A percentile compares a stretch with the other conserved stretches of the same genome.
These are phyloP conservation scores for Talaromyces funiculosus DNA, from an alignment of 2,329 filamentous ascomycete genomes.

Conservation along the genomic window DNA sequence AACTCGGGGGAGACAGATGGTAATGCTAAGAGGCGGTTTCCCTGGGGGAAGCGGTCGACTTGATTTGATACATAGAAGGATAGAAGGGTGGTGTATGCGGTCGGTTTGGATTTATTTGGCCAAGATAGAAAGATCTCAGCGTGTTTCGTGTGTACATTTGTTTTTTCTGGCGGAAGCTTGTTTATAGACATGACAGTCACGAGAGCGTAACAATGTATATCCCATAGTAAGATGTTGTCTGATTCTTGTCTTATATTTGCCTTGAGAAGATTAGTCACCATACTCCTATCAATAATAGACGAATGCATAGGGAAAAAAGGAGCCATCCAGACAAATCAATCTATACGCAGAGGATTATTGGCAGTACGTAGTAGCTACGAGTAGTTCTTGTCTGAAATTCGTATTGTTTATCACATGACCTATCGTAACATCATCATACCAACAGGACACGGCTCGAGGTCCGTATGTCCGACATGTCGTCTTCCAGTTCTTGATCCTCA, in stretches of 20 bases:
- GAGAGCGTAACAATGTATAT: too few species aligned
- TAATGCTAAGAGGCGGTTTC: slow-evolving; percentile 1
- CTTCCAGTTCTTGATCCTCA: background rate
- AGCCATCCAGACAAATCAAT: too few species aligned
- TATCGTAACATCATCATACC: slow-evolving; percentile 11
- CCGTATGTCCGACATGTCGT: background rate
- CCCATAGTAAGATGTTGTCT: too few species aligned
- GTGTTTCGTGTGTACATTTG: background rate
- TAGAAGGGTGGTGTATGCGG: background rate
- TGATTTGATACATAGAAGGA: background rate
- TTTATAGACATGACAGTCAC: background rate
- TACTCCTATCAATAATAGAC: too few species aligned
- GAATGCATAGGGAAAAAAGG: too few species aligned
- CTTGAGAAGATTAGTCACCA: too few species aligned
- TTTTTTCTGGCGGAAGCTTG: background rate
- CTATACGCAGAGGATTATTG: too few species aligned
- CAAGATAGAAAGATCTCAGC: background rate
- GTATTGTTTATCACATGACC: slow-evolving; percentile 2
- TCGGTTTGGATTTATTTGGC: background rate
- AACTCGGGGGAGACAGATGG: background rate
- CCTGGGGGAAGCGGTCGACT: slow-evolving; percentile 4
- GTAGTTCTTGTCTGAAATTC: background rate
- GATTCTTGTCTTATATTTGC: too few species aligned
- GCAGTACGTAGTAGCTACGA: too few species aligned
- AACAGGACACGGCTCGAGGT: background rate